Base-by-base conservation (phyloP, 495 filamentous ascomycete species). In the Penicillium coffeae region DNA sequence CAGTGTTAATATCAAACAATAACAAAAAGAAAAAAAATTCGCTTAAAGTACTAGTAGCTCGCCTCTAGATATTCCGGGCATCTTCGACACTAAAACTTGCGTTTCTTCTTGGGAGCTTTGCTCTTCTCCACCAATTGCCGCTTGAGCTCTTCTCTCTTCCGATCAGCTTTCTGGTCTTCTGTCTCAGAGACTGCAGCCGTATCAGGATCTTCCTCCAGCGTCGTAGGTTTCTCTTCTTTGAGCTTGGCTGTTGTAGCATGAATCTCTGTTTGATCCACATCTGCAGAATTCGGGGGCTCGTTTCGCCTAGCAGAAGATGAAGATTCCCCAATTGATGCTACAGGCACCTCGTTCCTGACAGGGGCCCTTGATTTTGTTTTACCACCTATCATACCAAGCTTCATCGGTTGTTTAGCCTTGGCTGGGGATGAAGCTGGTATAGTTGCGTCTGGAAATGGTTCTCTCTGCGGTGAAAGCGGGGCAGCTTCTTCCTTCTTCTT, bases 71-170 rank as follows among this genome's bases (percentile, higher is more conserved):
- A 10, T 30, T 5, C 10, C n/a, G n/a, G 25, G 25, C 10, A 20
- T 18, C 14, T 9, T 14, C 19, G 20, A 10, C 13, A 10, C 22
- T 47, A 82, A 52, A 82, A 90, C 45, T 77, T 85, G 42, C 85
- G 73, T 60, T 86, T 90, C 68, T 86, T 88, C 61, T 77, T 79
- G 10, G 73, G 78, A n/a, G 75, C 79, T 16, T 82, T 79, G n/a
- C 73, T 77, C 54, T 82, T 83, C 53, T 62, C 75, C 50, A 83
- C 81, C n/a, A 88, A 65, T 41, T 87, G 78, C 41, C 74, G 73
- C 54, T 85, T 82, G 45, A 89, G 56, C 53, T 84, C 78, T 38
- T 76, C 75, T 18, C 86, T 73, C 53, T 80, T 87, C 45, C 78
- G 76, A 46, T 84, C 72, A 3, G 83, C 81, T 43, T 73, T 77